Evolutionary conservation across 257 asterid genomes (phyloP).

Genomic region (Coffea canephora): DNA sequence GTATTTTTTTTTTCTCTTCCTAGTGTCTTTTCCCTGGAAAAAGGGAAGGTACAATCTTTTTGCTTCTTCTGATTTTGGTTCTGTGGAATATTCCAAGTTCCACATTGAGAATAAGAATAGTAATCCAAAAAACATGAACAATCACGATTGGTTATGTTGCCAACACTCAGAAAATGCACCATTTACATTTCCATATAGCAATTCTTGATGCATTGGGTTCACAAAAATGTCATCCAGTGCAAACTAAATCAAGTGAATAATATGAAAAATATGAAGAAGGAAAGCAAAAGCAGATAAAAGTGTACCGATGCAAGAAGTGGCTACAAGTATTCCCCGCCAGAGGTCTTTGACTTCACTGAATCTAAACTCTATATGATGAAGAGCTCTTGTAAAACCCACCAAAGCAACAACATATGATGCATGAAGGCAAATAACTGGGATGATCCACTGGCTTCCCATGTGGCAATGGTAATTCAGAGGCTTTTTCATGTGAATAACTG

Average conservation of each 20-base stretch:
- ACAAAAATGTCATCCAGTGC: not conserved
- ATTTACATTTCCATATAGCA: not conserved
- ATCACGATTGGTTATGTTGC: not conserved
- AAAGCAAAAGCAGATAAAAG: constrained; percentile 12
- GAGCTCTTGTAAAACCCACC: constrained; percentile 66
- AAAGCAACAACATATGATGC: constrained; percentile 63
- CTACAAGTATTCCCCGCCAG: constrained; percentile 75
- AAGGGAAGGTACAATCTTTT: not conserved
- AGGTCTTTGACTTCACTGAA: constrained; percentile 86
- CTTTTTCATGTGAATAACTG: constrained; percentile 59
- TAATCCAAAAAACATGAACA: not conserved
- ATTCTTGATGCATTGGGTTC: not conserved
- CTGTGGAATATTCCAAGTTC: not conserved
- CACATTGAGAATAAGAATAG: not conserved
- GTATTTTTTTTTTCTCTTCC: not conserved
- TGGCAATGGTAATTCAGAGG: constrained; percentile 81
- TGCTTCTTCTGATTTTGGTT: not conserved
- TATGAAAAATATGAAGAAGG: not conserved
- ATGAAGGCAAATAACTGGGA: constrained; percentile 63
- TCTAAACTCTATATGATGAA: constrained; percentile 76
- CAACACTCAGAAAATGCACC: not conserved
- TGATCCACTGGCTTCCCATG: constrained; percentile 62
- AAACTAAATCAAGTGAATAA: not conserved
- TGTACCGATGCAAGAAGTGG: constrained; percentile 64
- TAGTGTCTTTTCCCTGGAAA: not conserved